Percentiles rank a stretch among this genome's conserved stretches.
Conservation (phyloP, 805 yeast species). For the Wickerhamiella australiensis region DNA sequence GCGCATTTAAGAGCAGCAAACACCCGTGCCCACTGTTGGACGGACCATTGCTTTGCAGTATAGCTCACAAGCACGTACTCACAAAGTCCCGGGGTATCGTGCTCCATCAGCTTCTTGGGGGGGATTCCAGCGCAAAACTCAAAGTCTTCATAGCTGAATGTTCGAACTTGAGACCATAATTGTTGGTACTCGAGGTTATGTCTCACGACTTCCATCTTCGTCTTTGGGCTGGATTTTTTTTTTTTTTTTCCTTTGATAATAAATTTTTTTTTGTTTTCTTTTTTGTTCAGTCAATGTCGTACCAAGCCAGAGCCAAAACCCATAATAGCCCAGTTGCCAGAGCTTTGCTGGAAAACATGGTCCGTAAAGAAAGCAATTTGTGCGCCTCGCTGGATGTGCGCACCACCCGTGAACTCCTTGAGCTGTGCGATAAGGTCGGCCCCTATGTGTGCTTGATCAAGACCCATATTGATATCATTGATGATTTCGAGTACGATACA, state of each 20-base stretch:
- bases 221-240: not conserved
- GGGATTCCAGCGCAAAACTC: conserved; percentile 26
- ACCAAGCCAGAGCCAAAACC: conserved; percentile 52
- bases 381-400: conserved; percentile 92
- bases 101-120: conserved; percentile 29
- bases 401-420: conserved; percentile 62
- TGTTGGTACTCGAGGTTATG: conserved; percentile 30
- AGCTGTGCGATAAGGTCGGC: conserved; percentile 66
- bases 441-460: conserved; percentile 86
- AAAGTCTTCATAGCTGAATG: conserved; percentile 16
- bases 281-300: conserved; percentile 24
- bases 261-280: not conserved
- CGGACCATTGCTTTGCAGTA: conserved; percentile 27
- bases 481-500: conserved; percentile 71
- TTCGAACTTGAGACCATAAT: conserved; percentile 26
- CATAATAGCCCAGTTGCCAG: conserved; percentile 74
- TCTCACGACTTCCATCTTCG: conserved; percentile 15
- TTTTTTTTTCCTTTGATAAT: not conserved
- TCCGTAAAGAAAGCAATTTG: conserved; percentile 66
- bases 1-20: conserved; percentile 22
- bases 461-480: conserved; percentile 88
- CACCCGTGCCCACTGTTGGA: conserved; percentile 27
- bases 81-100: conserved; percentile 22
- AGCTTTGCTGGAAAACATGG: conserved; percentile 62
- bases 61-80: conserved; percentile 19